Conservation (phyloP, 2,329 filamentous ascomycete genomes). For the Claviceps sp. region DNA sequence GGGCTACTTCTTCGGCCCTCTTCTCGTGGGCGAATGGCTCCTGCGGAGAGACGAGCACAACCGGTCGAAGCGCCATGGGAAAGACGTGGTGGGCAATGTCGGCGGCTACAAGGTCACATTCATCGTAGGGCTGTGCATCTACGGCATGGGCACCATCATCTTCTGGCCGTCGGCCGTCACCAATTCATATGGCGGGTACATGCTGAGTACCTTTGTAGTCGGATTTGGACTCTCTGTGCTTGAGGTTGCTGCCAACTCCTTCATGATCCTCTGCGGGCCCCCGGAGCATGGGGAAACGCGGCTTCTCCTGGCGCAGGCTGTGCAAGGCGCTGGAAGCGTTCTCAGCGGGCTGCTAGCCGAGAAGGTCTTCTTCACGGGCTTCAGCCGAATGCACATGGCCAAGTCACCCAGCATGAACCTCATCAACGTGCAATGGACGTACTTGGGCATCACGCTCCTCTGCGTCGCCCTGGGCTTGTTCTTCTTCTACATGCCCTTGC, state of each 20-base stretch:
- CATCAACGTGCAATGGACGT: constrained; percentile 71
- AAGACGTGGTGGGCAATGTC: constrained; percentile 28
- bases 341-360: constrained; percentile 60
- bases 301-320: constrained; percentile 60
- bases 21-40: constrained; percentile 57
- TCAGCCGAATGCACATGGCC: constrained; percentile 24
- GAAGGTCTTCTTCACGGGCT: constrained; percentile 56
- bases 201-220: constrained; percentile 60
- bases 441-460: constrained; percentile 65
- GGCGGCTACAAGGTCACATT: constrained; percentile 70
- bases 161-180: constrained; percentile 74
- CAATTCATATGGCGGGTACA: constrained; percentile 63
- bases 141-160: constrained; percentile 65
- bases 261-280: constrained; percentile 57
- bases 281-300: constrained; percentile 60
- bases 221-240: constrained; percentile 64
- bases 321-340: constrained; percentile 64
- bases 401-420: constrained; percentile 31
- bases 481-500: constrained; percentile 55
- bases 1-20: constrained; percentile 55
- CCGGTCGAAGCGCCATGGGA: constrained; percentile 26
- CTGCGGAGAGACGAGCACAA: constrained; percentile 53
- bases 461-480: constrained; percentile 57
- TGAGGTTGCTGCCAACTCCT: constrained; percentile 72
- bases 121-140: constrained; percentile 62